Evolutionary conservation across 306 rosid species (phyloP), one percentile per base, ranked within the genome.

Genomic region (Comarum palustre): DNA sequence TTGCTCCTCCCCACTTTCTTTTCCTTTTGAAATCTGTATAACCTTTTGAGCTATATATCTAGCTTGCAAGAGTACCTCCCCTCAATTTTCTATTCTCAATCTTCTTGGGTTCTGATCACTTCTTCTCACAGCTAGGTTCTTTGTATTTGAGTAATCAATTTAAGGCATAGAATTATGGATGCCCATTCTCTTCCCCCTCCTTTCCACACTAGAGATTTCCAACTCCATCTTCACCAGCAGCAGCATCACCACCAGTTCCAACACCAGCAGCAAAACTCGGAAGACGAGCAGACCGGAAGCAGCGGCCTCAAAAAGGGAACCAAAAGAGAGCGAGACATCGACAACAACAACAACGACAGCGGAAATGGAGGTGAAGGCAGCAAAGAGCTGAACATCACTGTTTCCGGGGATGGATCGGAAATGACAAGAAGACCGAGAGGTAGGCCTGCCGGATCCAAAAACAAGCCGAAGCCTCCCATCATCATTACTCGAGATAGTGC

Each of bases 401-500:
- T 71, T 2, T 72, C 75, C 4, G 77, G 76, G 0, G 97, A 84
- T 5, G 87, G 81, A 4, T 58, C 67, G 34, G 96, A 86, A 34
- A 92, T 85, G 43, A 50, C 88, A 0, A 76, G 97, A 74, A 81
- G 96, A 55, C 93, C 97, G 0, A 66, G 99, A 8, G 99, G 99
- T 19, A 79, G 99, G 32, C 99, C 99, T 0, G 74, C 99, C 0
- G 99, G 99, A 81, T 95, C 99, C 75, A 95, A 95, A 78, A 95
- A 95, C 92, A 95, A 91, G 63, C 97, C 93, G 0, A 95, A 91
- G 75, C 99, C 99, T 0, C 99, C 99, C 0, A 95, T 95, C 74
- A 95, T 95, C 81, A 95, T 95, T 69, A 88, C 96, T 1, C 91
- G 96, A 3, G 99, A 95, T 84, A 95, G 99, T 55, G 96, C 99